Conservation (phyloP, 2,329 filamentous ascomycete species). For the Eutypa lata region DNA sequence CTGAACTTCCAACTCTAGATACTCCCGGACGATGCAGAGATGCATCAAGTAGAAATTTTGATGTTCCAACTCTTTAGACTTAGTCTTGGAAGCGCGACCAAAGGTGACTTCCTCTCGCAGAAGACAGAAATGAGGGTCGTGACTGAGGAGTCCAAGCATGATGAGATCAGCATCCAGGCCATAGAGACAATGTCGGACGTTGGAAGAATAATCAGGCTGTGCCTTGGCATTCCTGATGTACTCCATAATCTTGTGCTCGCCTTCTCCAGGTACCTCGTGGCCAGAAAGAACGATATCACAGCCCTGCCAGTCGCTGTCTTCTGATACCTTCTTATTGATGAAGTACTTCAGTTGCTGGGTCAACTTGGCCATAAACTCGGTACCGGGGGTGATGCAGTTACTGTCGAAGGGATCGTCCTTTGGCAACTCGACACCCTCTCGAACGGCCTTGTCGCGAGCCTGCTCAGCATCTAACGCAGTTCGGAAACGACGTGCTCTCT, state of each 20-base stretch:
- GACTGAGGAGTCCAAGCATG: conserved; percentile 95
- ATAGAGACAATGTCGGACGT: conserved; percentile 94
- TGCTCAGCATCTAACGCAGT: conserved; percentile 88
- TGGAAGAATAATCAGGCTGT: conserved; percentile 86
- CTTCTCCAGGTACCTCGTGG: conserved; percentile 96
- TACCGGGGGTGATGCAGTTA: conserved; percentile 97
- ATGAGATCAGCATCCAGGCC: conserved; percentile 96
- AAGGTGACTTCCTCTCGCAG: conserved; percentile 98
- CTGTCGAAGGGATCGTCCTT: conserved; percentile 97
- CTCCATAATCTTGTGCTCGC: conserved; percentile 99
- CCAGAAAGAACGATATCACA: conserved; percentile 95
- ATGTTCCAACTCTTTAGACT: conserved; percentile 94
- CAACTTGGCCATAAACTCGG: conserved; percentile 96
- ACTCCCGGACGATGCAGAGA: conserved; percentile 95
- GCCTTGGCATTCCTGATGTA: conserved; percentile 98
- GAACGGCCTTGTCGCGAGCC: conserved; percentile 87
- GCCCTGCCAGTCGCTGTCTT: conserved; percentile 96
- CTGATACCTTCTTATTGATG: conserved; percentile 96
- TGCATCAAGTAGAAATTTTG: conserved; percentile 99
- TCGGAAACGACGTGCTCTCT: conserved; percentile 89
- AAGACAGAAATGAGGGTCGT: conserved; percentile 97
- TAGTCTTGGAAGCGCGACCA: conserved; percentile 79
- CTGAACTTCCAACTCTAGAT: conserved; percentile 94
- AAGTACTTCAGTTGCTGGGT: conserved; percentile 96
- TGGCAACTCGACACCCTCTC: conserved; percentile 85